Evolutionary conservation across 495 filamentous ascomycete genomes (phyloP), one percentile per base, ranked within the genome.

Genomic region (Trichoderma erinaceum): DNA sequence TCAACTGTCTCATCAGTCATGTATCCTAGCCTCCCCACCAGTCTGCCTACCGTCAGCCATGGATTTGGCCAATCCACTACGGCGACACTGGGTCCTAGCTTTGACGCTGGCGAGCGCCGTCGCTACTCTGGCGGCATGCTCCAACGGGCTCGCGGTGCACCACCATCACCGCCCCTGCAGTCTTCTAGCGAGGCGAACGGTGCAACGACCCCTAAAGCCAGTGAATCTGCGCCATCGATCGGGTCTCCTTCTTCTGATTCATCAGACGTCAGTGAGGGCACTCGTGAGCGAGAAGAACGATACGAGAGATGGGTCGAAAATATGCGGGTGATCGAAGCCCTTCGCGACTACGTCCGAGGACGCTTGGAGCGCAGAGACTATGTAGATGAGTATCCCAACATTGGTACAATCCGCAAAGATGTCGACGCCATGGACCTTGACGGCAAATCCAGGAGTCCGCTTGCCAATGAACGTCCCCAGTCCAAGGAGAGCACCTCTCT

Each of bases 81-180:
- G 0, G 89, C 93, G 1, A 92, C 90, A 21, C 87, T 99, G 15
- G 92, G 90, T 35, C 88, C 89, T 11, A 89, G 83, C 64, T 96
- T 93, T 74, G 92, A 94, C 70, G 81, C 87, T 65, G 89, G 92
- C 66, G 88, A 90, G 68, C 90, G 92, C 64, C 91, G 93, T 48
- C 88, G 93, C 41, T 93, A 92, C 78, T 94, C 90, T 27, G 93
- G 93, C 66, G 92, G 93, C 58, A 87, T 92, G 73, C 83, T 98
- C 63, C 93, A 97, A 78, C 89, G 89, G 71, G 86, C 88, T 29
- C 84, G 80, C 69, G 27, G 81, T 78, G 58, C 83, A 67, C 64
- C 80, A 56, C 74, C 35, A 10, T 38, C 35, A 38, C 35, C 35
- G 8, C 35, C 35, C 0, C 35, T 80, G 73, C 65, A 44, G 21